Percentiles rank a stretch among this genome's conserved stretches.
Conservation (phyloP, 495 filamentous ascomycete species). For the Penicillium alfredii region DNA sequence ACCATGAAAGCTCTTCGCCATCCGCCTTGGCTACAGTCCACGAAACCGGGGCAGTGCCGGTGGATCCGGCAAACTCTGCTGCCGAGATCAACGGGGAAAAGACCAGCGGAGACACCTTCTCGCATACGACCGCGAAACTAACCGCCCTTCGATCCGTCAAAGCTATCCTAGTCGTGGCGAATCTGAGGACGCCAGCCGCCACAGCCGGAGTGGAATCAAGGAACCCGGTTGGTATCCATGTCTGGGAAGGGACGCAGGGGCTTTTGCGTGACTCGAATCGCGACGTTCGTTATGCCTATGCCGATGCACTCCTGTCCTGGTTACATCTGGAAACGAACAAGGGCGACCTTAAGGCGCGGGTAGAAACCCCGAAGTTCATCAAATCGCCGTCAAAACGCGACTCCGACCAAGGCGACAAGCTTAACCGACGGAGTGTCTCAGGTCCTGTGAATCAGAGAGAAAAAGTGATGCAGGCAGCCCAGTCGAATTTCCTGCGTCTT, state of each 20-base stretch:
- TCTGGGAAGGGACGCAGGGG: slow-evolving; percentile 92
- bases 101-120: slow-evolving; percentile 50
- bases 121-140: slow-evolving; percentile 64
- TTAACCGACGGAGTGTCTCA: slow-evolving; percentile 52
- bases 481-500: slow-evolving; percentile 71
- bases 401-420: slow-evolving; percentile 42
- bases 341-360: slow-evolving; percentile 55
- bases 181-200: slow-evolving; percentile 53
- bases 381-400: slow-evolving; percentile 29
- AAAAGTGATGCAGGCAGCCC: slow-evolving; percentile 47
- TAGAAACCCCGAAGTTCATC: slow-evolving; percentile 45
- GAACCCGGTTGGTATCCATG: slow-evolving; percentile 65
- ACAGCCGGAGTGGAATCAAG: slow-evolving; percentile 59
- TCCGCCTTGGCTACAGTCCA: slow-evolving; percentile 40
- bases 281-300: slow-evolving; percentile 74
- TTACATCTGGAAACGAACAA: slow-evolving; percentile 69
- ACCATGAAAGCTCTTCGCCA: slow-evolving; percentile 29
- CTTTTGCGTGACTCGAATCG: slow-evolving; percentile 71
- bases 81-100: slow-evolving; percentile 21
- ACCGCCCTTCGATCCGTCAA: slow-evolving; percentile 76
- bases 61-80: slow-evolving; percentile 2
- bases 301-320: slow-evolving; percentile 77
- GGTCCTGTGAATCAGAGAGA: slow-evolving; percentile 44
- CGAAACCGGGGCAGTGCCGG: slow-evolving; percentile 17
- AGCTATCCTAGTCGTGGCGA: slow-evolving; percentile 71